Conservation (phyloP, 1,284 basidiomycete genomes). For the Boletus mariae region DNA sequence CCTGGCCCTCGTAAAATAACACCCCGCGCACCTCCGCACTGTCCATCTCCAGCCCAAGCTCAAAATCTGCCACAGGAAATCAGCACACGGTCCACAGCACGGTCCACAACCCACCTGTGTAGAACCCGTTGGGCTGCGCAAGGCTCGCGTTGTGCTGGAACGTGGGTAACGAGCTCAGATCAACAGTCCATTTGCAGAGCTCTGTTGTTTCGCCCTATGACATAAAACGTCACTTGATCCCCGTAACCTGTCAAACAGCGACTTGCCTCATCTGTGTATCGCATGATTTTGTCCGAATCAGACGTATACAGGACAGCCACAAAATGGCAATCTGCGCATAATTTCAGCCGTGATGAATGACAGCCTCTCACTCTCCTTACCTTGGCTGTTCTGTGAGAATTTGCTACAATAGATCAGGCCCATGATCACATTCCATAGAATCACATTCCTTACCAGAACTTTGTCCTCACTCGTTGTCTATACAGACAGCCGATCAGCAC, state of each 20-base stretch:
- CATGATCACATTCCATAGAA: not conserved
- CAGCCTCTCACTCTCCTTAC: conserved; percentile 33
- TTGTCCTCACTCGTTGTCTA: conserved; percentile 73
- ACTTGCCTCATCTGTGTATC: conserved; percentile 74
- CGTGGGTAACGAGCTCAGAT: conserved; percentile 68
- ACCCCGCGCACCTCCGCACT: conserved; percentile 79
- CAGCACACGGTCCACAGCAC: not conserved
- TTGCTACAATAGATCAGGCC: conserved; percentile 48
- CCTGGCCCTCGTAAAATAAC: conserved; percentile 64
- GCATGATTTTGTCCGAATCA: conserved; percentile 67
- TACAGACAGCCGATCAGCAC: conserved; percentile 18
- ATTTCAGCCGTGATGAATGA: conserved; percentile 4
- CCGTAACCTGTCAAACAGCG: conserved; percentile 14
- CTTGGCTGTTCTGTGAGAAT: conserved; percentile 64
- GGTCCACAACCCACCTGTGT: conserved; percentile 53
- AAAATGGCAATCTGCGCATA: conserved; percentile 60
- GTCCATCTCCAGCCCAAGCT: conserved; percentile 75
- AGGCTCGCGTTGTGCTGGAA: conserved; percentile 64
- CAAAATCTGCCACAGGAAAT: conserved; percentile 54
- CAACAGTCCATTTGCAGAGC: conserved; percentile 83
- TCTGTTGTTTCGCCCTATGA: conserved; percentile 61
- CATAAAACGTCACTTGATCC: conserved; percentile 19
- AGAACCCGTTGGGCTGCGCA: conserved; percentile 61
- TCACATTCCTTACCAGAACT: conserved; percentile 59
- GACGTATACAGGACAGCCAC: conserved; percentile 75